Evolutionary conservation across 768 basidiomycete genomes (phyloP), one percentile per base, ranked within the genome.

Genomic region (Auricularia sp.): DNA sequence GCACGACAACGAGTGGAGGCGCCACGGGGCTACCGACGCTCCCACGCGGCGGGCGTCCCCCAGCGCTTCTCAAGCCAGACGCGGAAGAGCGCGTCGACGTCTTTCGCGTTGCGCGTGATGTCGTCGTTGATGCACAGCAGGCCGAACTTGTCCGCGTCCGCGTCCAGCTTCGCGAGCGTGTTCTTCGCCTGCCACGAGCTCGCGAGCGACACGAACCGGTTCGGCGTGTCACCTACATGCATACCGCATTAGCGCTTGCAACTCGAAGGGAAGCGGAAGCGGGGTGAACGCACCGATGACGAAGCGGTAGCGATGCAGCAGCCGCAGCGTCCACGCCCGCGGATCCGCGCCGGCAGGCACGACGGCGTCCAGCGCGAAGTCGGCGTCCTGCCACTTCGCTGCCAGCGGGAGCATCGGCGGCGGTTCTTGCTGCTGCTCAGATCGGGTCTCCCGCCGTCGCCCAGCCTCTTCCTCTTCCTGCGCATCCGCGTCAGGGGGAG

Each of bases 101-200:
- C 33, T 2, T 54, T 7, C 37, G 62, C 63, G 10, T 34, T 10
- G 6, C 63, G 37, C 33, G n/a, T 34, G 18, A 68, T 66, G 61
- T 68, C 62, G 42, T 68, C 67, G 47, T 68, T 68, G 42, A 68
- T 42, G 45, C 66, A 67, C 29, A 68, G 42, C n/a, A 68, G 66
- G 18, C 54, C 63, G 62, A 64, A 56, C 62, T 42, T 44, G 56
- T 24, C 29, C 56, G 24, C 29, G 29, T 59, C 56, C 18, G 11
- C 14, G 3, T 64, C 37, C 4, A 64, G 54, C 29, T 61, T 58
- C 34, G n/a, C 36, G n/a, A 65, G 34, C 13, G 24, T 33, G 16
- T 62, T 11, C 39, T 16, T 61, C 29, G 64, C 34, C 14, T 33
- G 18, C 10, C 39, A 44, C 39, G 14, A 13, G 58, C 35, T 61